Base-by-base conservation (phyloP, 164 flowering plant genomes). In the Kalanchoe fedtschenkoi region DNA sequence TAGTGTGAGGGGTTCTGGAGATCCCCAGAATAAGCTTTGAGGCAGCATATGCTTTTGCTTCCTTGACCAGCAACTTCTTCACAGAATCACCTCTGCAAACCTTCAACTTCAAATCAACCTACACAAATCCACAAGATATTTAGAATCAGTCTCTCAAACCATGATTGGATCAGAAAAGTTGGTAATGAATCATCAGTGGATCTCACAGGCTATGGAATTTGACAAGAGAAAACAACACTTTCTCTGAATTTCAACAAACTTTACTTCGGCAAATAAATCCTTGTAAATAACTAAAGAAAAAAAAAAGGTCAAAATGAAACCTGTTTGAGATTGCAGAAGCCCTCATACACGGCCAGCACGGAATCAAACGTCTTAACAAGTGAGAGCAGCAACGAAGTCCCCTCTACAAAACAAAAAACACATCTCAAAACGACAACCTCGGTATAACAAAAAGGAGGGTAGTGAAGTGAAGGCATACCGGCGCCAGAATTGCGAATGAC, bases 281-380 rank as follows among this genome's bases (percentile, higher is more conserved):
- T 4, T 21, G 29, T 6, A 39, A n/a, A n/a, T n/a, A n/a, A n/a
- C n/a, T n/a, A n/a, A n/a, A n/a, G n/a, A n/a, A n/a, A n/a, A n/a
- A 64, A 11, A 15, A 1, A 26, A 30, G 11, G 5, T 4, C 28
- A 19, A 42, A 51, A 1, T 11, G 5, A 28, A 19, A 75, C 82
- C 82, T 78, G 82, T 22, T 76, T 78, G 26, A 78, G 62, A 67
- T 76, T 70, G 66, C 82, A 78, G 75, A 78, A 78, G n/a, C 80
- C 80, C 65, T 78, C 78, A 59, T 78, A 78, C 0, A 69, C 82
- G 22, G 80, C 60, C 19, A 78, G 65, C 34, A 76, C 63, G 24
- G 82, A 70, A 41, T 78, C 75, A 33, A 78, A 74, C 1, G 73
- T 66, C 62, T 74, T 74, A 21, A 78, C 76, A 0, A 76, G 67